A percentile compares a stretch with the other conserved stretches of the same genome.
Evolutionary conservation across 805 yeast genomes (phyloP).

Genomic region (Suhomyces sp.): DNA sequence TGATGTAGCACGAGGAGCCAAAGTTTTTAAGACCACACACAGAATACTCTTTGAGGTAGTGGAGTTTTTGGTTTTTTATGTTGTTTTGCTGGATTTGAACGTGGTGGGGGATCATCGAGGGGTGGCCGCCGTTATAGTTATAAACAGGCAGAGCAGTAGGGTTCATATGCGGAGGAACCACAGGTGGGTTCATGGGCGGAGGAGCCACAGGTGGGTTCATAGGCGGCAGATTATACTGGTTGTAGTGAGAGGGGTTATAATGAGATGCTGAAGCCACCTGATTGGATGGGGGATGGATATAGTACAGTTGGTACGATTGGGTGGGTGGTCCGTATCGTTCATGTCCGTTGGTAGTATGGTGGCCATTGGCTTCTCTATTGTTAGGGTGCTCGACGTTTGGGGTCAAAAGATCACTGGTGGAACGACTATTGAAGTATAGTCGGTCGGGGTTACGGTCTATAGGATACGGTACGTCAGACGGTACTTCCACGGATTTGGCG

Average conservation of each 20-base stretch:
- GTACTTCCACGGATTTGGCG: not conserved
- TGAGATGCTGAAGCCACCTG: not conserved
- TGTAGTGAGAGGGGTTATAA: not conserved
- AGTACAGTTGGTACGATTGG: not conserved
- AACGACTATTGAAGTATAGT: not conserved
- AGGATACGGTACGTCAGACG: not conserved
- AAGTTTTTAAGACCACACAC: slow-evolving; percentile 63
- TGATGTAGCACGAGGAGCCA: slow-evolving; percentile 76
- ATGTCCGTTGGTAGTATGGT: no score
- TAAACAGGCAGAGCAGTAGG: not conserved
- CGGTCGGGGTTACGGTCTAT: not conserved
- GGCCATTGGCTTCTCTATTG: not conserved
- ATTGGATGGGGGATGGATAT: not conserved
- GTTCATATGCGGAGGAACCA: not conserved
- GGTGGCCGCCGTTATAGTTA: not conserved
- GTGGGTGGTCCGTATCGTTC: not conserved
- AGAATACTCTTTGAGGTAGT: slow-evolving; percentile 38
- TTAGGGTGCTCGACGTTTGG: not conserved
- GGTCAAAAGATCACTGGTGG: not conserved
- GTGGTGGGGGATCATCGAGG: slow-evolving; percentile 25
- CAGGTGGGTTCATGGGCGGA: no score
- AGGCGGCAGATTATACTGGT: not conserved
- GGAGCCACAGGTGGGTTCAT: no score
- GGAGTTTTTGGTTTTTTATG: slow-evolving; percentile 11
- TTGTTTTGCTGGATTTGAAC: slow-evolving; percentile 19